Base-by-base conservation (phyloP, 1,284 basidiomycete genomes). In the Tetrapyrgos nigripes region DNA sequence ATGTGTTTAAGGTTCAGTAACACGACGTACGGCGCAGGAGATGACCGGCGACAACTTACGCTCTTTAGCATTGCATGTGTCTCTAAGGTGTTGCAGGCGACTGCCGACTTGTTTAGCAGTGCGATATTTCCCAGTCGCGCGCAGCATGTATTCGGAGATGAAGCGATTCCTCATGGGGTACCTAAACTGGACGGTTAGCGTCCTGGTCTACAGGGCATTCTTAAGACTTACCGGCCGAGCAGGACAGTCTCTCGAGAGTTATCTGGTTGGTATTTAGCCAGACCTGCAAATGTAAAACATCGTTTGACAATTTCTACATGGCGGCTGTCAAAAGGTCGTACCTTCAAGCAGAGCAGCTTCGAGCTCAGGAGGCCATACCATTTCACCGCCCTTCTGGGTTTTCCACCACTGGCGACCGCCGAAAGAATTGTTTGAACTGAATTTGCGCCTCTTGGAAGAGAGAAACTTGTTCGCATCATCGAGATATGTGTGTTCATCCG, bases 331-430 rank as follows among this genome's bases (percentile, higher is more conserved):
- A 46, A 40, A 27, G 10, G 21, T 63, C 74, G 35, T 63, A 88
- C 89, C 89, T 80, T 90, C 86, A 57, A 92, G 81, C 63, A 92
- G 78, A 53, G 87, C 87, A 43, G 85, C 87, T 76, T 92, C 90
- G 55, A 92, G 84, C 64, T 88, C 82, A 23, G 86, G 88, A 40
- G 89, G 89, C 88, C 88, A 91, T 37, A 91, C 88, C 43, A 86
- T 81, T 68, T 90, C 88, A 31, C 85, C 83, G 59, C 87, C 88
- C 70, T 83, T 83, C 58, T 86, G 73, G 0, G 87, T 89, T 73
- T 90, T 91, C 87, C 88, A 90, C 67, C 81, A 87, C 73, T 89
- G 89, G 60, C 88, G 81, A 50, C 83, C 83, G 60, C 81, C 84
- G 66, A 88, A 83, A n/a, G n/a, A n/a, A n/a, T n/a, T n/a, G n/a